Evolutionary conservation across 2,329 filamentous ascomycete species (phyloP).

Genomic region (Geoglossum cookeanum): DNA sequence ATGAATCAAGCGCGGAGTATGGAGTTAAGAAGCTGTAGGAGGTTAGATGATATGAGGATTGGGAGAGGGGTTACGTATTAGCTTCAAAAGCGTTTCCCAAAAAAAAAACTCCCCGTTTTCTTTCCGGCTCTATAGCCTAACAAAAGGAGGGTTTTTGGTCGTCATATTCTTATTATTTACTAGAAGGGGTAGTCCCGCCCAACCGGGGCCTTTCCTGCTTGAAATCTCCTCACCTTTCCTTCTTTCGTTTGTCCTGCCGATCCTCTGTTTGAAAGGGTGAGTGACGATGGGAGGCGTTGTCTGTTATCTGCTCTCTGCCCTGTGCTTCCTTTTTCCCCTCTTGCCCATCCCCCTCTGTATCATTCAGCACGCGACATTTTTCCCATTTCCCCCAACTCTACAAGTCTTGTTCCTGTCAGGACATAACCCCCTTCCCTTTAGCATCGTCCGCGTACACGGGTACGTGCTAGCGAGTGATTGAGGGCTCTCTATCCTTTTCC

Average conservation of each 20-base stretch:
- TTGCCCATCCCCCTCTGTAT: background rate
- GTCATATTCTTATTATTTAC: background rate
- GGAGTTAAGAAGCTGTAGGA: conserved; percentile 33
- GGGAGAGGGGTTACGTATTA: background rate
- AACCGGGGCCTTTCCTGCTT: no score
- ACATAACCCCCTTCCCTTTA: no score
- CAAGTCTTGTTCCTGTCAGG: no score
- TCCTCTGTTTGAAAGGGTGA: background rate
- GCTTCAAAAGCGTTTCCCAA: background rate
- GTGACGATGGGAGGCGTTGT: background rate
- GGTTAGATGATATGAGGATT: conserved; percentile 25
- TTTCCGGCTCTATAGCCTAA: background rate
- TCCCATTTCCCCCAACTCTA: no score
- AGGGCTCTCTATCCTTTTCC: no score
- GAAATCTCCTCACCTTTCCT: no score
- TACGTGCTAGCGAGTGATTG: no score
- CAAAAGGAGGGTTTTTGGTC: background rate
- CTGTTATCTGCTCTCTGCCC: background rate
- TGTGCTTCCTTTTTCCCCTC: background rate
- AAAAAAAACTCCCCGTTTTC: no score
- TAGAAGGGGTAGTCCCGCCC: no score
- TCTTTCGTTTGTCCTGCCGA: background rate
- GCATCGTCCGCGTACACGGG: no score
- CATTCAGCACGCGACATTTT: background rate
- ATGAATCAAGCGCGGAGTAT: conserved; percentile 46